Conservation (phyloP, 1,284 basidiomycete species). For the Athelia sp. region DNA sequence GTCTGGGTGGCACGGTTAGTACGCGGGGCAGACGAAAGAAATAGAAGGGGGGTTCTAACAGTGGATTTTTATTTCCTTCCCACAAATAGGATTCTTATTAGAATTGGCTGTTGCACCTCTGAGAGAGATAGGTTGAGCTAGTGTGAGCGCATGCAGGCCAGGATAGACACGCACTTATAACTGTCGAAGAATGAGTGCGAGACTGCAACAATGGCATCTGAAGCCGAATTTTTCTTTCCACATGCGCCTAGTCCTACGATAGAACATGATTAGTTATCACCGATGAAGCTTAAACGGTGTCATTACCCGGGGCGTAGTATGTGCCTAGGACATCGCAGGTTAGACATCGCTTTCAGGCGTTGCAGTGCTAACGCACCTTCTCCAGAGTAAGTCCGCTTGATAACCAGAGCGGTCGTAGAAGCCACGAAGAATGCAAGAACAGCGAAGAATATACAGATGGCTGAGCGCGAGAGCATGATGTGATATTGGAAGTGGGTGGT, state of each 20-base stretch:
- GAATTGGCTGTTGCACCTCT: conserved; percentile 1
- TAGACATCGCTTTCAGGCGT: neutral
- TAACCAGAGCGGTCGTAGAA: neutral
- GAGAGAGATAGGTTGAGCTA: neutral
- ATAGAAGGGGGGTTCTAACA: neutral
- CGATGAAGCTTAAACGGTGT: no score
- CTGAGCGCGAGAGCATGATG: no score
- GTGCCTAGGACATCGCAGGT: neutral
- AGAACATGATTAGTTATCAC: no score
- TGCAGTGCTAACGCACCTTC: neutral
- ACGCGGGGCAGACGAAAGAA: neutral
- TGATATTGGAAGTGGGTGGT: no score
- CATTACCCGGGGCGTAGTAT: neutral
- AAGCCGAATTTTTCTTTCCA: conserved; percentile 19
- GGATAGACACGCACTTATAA: conserved; percentile 11
- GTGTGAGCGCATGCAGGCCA: neutral
- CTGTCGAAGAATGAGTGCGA: conserved; percentile 19
- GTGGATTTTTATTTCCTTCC: neutral
- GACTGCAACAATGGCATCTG: conserved; percentile 21
- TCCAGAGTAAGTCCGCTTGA: neutral
- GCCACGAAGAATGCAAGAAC: neutral
- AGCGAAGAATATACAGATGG: neutral
- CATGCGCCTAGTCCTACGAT: conserved; percentile 21
- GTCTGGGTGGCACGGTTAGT: neutral
- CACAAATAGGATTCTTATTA: conserved; percentile 1